Base-by-base conservation (phyloP, 768 basidiomycete genomes). In the Macrolepiota fuliginosa region DNA sequence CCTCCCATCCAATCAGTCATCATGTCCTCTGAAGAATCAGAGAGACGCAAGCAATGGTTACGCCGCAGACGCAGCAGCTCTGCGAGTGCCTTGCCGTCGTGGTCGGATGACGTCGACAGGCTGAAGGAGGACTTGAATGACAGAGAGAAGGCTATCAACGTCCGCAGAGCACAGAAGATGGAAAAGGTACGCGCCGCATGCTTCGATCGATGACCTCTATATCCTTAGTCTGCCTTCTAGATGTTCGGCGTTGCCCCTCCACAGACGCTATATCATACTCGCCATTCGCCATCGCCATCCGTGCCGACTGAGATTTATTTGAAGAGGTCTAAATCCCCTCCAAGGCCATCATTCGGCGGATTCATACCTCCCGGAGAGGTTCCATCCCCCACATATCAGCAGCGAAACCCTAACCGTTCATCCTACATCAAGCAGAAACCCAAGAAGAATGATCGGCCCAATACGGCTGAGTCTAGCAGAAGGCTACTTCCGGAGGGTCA, bases 161-260 rank as follows among this genome's bases (percentile, higher is more conserved):
- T 94, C 50, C 81, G 86, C 53, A 76, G 92, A 54, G 91, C 91
- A 40, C 80, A 87, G 69, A 94, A 94, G 74, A 93, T 94, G 91
- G 91, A 93, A 74, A 89, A 90, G 85, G 92, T 90, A 58, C 32
- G 80, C 70, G 22, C 47, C 27, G 22, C 42, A 40, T 45, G 45
- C 42, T 57, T 47, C 53, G 13, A 12, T 7, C 35, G 19, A 45
- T 36, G 24, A 36, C 39, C 15, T 59, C 47, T 19, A 22, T 49
- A 46, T 32, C 25, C 27, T 60, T 29, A 32, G 35, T 25, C 19
- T 50, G 35, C 35, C 22, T 58, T 37, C 29, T 68, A 94, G 92
- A 82, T 94, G 65, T 94, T 94, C 68, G 92, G 92, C 58, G 85
- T 86, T 27, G 86, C 84, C 3, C 92, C 92, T 36, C 92, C 92